phyloP scores from a whole-genome alignment of 345 rosid genomes.

The Ricinus communis region DNA sequence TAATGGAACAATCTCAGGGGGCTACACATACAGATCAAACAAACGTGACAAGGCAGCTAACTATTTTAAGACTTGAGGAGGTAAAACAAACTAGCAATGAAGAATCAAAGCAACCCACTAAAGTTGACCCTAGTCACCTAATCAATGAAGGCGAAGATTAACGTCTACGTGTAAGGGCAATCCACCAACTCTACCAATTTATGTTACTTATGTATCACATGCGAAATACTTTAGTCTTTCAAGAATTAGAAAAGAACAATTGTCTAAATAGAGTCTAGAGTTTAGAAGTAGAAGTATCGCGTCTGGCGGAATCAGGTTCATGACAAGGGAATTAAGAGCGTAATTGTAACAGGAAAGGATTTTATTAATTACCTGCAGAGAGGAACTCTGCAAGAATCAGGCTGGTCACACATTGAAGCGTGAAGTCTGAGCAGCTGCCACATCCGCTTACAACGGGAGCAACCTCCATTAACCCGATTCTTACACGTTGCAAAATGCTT shows the following conservation, averaged over 20 bases:
- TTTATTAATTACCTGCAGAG: slow-evolving; percentile 70
- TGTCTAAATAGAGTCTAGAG: too few relatives aligned
- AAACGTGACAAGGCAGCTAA: slow-evolving; percentile 6
- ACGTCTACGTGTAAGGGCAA: neutral
- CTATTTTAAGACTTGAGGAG: neutral
- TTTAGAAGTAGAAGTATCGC: too few relatives aligned
- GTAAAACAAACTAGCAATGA: neutral
- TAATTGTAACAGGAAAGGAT: neutral
- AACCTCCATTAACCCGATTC: slow-evolving; percentile 59
- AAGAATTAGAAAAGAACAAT: neutral
- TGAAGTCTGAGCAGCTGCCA: slow-evolving; percentile 90
- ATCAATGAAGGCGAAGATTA: neutral
- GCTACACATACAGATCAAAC: neutral
- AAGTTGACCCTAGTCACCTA: neutral
- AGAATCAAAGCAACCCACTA: neutral
- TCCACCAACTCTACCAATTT: neutral
- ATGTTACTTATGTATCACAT: neutral
- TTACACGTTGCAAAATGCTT: slow-evolving; percentile 68
- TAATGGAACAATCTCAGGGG: neutral
- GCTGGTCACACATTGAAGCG: slow-evolving; percentile 61
- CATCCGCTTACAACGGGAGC: slow-evolving; percentile 76
- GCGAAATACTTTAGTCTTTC: neutral
- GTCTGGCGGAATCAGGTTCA: too few relatives aligned
- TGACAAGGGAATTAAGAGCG: too few relatives aligned
- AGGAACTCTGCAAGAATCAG: slow-evolving; percentile 67